phyloP scores from a whole-genome alignment of 805 yeast genomes.

The Scheffersomyces lignosus region DNA sequence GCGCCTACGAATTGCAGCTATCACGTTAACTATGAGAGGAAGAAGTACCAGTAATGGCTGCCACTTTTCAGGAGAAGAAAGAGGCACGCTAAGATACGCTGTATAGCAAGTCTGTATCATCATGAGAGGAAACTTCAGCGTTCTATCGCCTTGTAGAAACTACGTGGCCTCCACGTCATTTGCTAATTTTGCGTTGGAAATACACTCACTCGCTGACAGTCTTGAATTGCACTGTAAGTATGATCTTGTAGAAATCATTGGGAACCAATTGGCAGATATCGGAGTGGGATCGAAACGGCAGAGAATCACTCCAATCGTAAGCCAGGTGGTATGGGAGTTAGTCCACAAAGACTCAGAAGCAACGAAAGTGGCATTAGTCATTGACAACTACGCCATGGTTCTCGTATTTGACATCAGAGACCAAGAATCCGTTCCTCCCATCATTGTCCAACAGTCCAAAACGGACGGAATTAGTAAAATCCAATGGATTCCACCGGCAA shows the following conservation, averaged over 20 bases:
- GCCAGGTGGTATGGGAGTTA: constrained; percentile 25
- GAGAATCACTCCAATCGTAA: background rate
- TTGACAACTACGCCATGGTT: constrained; percentile 17
- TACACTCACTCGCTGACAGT: constrained; percentile 4
- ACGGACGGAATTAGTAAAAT: constrained; percentile 30
- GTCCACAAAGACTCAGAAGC: constrained; percentile 7
- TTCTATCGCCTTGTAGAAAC: constrained; percentile 19
- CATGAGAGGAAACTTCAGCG: too few relatives aligned
- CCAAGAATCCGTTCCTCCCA: constrained; percentile 19
- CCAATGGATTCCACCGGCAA: constrained; percentile 35
- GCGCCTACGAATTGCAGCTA: too few relatives aligned
- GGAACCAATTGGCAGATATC: constrained; percentile 1
- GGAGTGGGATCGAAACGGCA: background rate
- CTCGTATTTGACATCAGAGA: constrained; percentile 24
- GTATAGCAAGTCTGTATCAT: too few relatives aligned
- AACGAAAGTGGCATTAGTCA: constrained; percentile 32
- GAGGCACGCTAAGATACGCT: too few relatives aligned
- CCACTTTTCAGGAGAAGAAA: too few relatives aligned
- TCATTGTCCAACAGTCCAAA: constrained; percentile 28
- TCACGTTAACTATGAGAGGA: too few relatives aligned
- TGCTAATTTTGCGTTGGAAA: too few relatives aligned
- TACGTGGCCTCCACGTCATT: constrained; percentile 10
- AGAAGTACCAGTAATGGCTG: too few relatives aligned
- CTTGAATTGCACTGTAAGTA: constrained; percentile 7
- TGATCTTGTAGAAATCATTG: constrained; percentile 4